These are phyloP conservation scores for Pyronema domesticum DNA, from an alignment of 495 filamentous ascomycete species.

Conservation along the genomic window DNA sequence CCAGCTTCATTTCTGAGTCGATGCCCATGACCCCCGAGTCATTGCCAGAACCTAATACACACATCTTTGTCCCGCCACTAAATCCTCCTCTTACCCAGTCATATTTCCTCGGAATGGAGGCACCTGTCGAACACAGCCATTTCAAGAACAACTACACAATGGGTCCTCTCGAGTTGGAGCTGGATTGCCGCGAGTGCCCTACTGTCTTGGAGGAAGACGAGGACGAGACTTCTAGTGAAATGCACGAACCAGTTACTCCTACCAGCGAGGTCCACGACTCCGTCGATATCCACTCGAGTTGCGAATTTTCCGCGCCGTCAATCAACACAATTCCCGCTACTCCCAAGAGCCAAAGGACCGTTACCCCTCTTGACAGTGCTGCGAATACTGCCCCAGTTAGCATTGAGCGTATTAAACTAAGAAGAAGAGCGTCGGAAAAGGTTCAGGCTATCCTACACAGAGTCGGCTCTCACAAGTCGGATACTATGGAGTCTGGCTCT, in stretches of 20 bases:
- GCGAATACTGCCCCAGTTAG: neutral
- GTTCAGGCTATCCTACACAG: slow-evolving; percentile 19
- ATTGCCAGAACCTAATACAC: slow-evolving; percentile 15
- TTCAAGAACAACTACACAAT: slow-evolving; percentile 17
- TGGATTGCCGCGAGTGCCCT: slow-evolving; percentile 16
- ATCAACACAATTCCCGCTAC: slow-evolving; percentile 15
- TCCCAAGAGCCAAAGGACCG: neutral
- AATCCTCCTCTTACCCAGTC: slow-evolving; percentile 11
- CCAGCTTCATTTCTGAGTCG: slow-evolving; percentile 22
- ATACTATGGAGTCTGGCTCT: slow-evolving; percentile 4
- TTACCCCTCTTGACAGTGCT: too few relatives aligned
- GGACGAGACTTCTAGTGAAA: slow-evolving; percentile 23
- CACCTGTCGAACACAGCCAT: neutral
- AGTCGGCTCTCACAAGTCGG: slow-evolving; percentile 10
- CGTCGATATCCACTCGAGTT: slow-evolving; percentile 19
- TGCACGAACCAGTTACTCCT: slow-evolving; percentile 22
- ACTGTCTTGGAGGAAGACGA: slow-evolving; percentile 23
- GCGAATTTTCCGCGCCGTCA: slow-evolving; percentile 13
- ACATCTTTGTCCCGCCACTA: slow-evolving; percentile 18
- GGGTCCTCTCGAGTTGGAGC: slow-evolving; percentile 17
- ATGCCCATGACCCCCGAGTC: slow-evolving; percentile 24
- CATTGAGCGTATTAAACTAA: neutral
- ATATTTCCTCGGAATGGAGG: slow-evolving; percentile 2
- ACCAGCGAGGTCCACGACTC: slow-evolving; percentile 20
- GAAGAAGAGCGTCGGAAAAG: slow-evolving; percentile 14